These are phyloP conservation scores for Tulasnella sp. DNA, from an alignment of 768 basidiomycete species.

Conservation along the genomic window DNA sequence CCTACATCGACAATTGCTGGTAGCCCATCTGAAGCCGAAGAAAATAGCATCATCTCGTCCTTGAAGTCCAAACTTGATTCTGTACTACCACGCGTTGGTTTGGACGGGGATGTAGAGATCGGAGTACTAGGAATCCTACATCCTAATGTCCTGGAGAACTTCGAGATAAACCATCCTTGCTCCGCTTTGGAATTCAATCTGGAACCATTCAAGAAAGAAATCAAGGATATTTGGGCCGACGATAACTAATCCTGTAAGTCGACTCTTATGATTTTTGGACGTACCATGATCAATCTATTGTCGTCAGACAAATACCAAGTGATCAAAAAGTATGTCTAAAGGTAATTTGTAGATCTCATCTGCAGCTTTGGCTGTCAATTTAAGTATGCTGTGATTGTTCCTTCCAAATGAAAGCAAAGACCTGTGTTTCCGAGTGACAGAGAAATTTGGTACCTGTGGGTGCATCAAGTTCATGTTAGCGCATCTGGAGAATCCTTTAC, in stretches of 20 bases:
- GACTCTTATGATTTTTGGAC: no score
- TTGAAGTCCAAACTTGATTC: constrained; percentile 37
- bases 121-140: constrained; percentile 91
- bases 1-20: neutral
- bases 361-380: no score
- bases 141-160: constrained; percentile 80
- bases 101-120: constrained; percentile 49
- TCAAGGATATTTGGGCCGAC: constrained; percentile 20
- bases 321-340: no score
- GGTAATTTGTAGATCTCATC: no score
- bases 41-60: constrained; percentile 24
- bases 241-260: constrained; percentile 3
- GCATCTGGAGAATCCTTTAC: no score
- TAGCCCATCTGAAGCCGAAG: constrained; percentile 23
- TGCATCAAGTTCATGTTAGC: no score
- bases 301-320: no score
- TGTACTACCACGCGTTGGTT: constrained; percentile 25
- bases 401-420: no score
- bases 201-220: constrained; percentile 81
- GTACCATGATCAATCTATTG: no score
- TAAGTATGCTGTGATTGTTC: no score
- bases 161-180: constrained; percentile 90
- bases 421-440: no score
- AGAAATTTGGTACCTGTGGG: no score
- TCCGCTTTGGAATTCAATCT: constrained; percentile 88